Base-by-base conservation (phyloP, 2,329 filamentous ascomycete species). In the Monosporascus sp. region DNA sequence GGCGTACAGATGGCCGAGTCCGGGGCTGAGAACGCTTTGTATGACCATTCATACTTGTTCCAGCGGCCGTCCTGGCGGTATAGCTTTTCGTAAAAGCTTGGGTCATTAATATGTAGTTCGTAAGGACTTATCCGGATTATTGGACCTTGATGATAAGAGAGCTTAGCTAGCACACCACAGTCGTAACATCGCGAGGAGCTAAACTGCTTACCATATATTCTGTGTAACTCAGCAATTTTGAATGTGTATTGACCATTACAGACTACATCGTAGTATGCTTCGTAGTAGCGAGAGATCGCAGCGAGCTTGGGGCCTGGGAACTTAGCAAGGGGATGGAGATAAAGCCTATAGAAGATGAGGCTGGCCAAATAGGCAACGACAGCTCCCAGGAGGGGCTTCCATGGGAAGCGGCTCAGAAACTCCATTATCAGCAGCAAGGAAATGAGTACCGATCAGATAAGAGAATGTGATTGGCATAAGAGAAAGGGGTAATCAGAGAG, bases 61-160 rank as follows among this genome's bases (percentile, higher is more conserved):
- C 55, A 57, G 17, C 39, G 36, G n/a, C 57, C 57, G 7, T 55
- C 57, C 15, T 55, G 49, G 22, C 54, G 48, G 39, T 54, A 59
- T 1, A 59, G 41, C 20, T 45, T 48, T 11, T 59, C 53, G 14
- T 55, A 59, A 45, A 57, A 59, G 25, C 31, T 38, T n/a, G 53
- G 24, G 20, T 57, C 53, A 43, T 36, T 57, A 15, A 59, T 31
- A 20, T 59, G 55, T 14, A 59, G 43, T 24, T 57, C 57, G 9
- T 50, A 49, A 2, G 54, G 57, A 18, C 49, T 51, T 35, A 59
- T 59, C 3, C 54, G 48, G 25, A 59, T 48, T 9, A 59, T 55
- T 15, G 57, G 53, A 11, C 54, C 54, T 31, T 31, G 27, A 31
- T 31, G 27, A 31, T 31, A 31, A 31, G 27, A 11, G 27, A 31